A percentile compares a stretch with the other conserved stretches of the same genome.
phyloP scores from a whole-genome alignment of 345 rosid genomes.

The Lenwebbia sp. region DNA sequence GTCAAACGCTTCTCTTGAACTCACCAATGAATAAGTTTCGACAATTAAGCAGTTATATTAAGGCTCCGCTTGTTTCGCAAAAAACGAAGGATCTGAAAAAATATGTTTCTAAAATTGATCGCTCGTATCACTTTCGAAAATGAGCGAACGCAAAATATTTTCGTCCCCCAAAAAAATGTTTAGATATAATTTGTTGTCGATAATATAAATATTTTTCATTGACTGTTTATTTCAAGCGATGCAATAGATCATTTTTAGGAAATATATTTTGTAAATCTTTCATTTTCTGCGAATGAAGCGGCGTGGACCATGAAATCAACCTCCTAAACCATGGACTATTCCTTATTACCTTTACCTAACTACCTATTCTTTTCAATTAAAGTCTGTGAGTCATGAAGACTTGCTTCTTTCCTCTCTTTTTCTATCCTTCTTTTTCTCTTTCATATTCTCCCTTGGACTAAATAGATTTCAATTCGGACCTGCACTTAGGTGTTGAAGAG shows the following conservation, averaged over 20 bases:
- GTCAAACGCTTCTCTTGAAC: background rate
- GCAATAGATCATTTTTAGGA: too few species aligned
- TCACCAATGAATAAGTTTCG: background rate
- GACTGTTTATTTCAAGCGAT: background rate
- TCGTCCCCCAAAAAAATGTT: fast-evolving
- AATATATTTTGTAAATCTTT: background rate
- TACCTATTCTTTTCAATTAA: too few species aligned
- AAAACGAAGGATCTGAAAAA: background rate
- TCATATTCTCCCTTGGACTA: background rate
- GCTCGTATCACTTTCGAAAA: background rate
- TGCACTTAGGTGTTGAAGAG: background rate
- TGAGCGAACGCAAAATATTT: background rate
- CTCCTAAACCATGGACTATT: background rate
- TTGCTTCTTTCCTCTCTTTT: background rate
- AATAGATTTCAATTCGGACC: background rate
- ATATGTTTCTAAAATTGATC: background rate
- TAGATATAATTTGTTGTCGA: background rate
- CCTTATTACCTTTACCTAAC: background rate
- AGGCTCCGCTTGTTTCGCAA: too few species aligned
- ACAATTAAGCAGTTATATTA: background rate
- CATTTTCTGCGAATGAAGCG: background rate
- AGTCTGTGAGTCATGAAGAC: background rate
- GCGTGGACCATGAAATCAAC: background rate
- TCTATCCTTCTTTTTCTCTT: background rate
- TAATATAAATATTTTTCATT: background rate